Evolutionary conservation across 2,329 filamentous ascomycete genomes (phyloP).

Genomic region (Fusarium longipes): DNA sequence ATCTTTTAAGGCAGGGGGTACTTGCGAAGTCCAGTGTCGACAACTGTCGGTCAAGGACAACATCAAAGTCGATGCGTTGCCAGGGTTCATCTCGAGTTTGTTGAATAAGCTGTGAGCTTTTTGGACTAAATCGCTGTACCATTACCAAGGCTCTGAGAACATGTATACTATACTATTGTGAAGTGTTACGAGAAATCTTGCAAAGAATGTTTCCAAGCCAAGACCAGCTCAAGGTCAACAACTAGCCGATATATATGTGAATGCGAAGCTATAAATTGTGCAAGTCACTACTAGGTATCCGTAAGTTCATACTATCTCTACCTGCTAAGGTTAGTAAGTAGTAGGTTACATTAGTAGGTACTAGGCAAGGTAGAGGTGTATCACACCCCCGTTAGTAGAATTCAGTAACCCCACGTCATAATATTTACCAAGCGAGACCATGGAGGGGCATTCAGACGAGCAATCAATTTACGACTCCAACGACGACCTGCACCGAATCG

Average conservation of each 20-base stretch:
- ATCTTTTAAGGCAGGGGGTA: constrained; percentile 67
- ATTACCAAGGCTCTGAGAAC: neutral
- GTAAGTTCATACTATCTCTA: too few species aligned
- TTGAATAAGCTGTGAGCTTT: constrained; percentile 61
- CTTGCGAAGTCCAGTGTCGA: constrained; percentile 84
- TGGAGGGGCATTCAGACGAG: constrained; percentile 43
- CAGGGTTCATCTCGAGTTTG: constrained; percentile 57
- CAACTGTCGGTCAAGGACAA: constrained; percentile 70
- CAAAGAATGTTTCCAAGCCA: neutral
- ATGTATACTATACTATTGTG: constrained; percentile 18
- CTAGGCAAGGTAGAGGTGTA: neutral
- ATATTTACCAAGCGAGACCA: constrained; percentile 46
- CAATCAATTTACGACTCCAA: constrained; percentile 11
- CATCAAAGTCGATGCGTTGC: constrained; percentile 60
- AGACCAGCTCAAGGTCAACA: neutral
- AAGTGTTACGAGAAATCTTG: neutral
- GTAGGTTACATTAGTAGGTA: too few species aligned
- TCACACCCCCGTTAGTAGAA: constrained; percentile 49
- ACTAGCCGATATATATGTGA: neutral
- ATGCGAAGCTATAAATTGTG: neutral
- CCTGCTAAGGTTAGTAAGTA: too few species aligned
- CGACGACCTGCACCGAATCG: constrained; percentile 15
- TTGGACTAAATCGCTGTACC: neutral
- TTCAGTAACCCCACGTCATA: constrained; percentile 48
- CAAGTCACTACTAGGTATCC: neutral